These are phyloP conservation scores for Annona squamosa DNA, from an alignment of 164 flowering plant species.

Conservation along the genomic window DNA sequence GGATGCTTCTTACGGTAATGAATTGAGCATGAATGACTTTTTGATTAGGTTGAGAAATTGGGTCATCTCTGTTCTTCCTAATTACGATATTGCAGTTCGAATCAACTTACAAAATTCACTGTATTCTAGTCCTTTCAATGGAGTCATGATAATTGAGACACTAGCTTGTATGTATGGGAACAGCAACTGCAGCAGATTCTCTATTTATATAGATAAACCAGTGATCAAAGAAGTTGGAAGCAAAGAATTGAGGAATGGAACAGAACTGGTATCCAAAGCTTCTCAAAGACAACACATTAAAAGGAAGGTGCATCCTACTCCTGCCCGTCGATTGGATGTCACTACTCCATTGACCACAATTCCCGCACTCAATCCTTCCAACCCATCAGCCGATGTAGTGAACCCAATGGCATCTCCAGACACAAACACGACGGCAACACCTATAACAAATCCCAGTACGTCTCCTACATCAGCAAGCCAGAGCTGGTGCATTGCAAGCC, in stretches of 20 bases:
- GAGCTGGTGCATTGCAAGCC: constrained; percentile 75
- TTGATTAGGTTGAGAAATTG: background rate
- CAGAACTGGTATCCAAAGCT: constrained; percentile 10
- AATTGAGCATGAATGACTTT: constrained; percentile 1
- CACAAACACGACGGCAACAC: constrained; percentile 11
- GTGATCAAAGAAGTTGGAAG: constrained; percentile 12
- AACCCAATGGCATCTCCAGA: constrained; percentile 6
- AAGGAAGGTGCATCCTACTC: constrained; percentile 10
- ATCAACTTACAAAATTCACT: background rate
- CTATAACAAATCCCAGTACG: constrained; percentile 3
- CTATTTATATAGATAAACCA: constrained; percentile 24
- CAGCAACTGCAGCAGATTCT: background rate
- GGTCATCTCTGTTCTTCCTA: constrained; percentile 3
- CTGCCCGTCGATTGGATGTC: constrained; percentile 25
- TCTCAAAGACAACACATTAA: background rate
- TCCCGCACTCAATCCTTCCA: constrained; percentile 46
- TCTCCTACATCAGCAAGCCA: constrained; percentile 33
- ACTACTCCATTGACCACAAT: constrained; percentile 36
- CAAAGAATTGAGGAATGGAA: background rate
- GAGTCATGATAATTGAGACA: background rate
- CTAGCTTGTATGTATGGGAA: background rate
- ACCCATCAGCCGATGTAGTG: constrained; percentile 8
- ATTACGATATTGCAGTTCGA: constrained; percentile 1
- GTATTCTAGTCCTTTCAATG: background rate
- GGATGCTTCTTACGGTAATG: background rate